Percentiles rank a stretch among this genome's conserved stretches.
phyloP scores from a whole-genome alignment of 352 stramenopile species.

The Phytophthora sp. region DNA sequence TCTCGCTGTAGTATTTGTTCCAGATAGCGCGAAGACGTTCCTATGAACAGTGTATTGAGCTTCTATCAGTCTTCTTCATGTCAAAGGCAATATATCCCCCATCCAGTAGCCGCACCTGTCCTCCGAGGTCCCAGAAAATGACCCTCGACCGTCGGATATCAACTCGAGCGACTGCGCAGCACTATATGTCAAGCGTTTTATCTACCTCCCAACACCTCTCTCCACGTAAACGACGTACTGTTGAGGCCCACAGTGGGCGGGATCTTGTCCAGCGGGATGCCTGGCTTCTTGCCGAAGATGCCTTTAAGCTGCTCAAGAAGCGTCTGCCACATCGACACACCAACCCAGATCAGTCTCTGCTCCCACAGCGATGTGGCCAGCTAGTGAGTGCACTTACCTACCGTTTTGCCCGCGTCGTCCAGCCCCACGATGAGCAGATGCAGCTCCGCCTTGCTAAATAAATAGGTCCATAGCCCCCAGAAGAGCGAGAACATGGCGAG shows the following conservation, averaged over 20 bases:
- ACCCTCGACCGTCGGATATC: slow-evolving; percentile 86
- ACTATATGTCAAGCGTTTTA: slow-evolving; percentile 4
- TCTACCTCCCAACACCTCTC: background rate
- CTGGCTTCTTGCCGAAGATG: slow-evolving; percentile 89
- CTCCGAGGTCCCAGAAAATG: slow-evolving; percentile 94
- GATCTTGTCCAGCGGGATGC: slow-evolving; percentile 92
- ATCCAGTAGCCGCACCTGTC: slow-evolving; percentile 56
- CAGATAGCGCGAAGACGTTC: slow-evolving; percentile 90
- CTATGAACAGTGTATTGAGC: slow-evolving; percentile 25
- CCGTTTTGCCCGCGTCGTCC: slow-evolving; percentile 93
- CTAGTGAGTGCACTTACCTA: slow-evolving; percentile 52
- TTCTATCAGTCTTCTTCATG: background rate
- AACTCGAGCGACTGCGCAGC: slow-evolving; percentile 66
- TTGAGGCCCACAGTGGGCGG: slow-evolving; percentile 92
- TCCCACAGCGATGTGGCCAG: background rate
- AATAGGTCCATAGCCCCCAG: slow-evolving; percentile 79
- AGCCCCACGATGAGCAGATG: slow-evolving; percentile 93
- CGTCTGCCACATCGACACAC: slow-evolving; percentile 49
- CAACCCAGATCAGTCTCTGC: background rate
- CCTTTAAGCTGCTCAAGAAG: slow-evolving; percentile 91
- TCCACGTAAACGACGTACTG: slow-evolving; percentile 44
- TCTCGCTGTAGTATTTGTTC: slow-evolving; percentile 95
- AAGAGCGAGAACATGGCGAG: slow-evolving; percentile 85
- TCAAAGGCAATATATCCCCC: background rate
- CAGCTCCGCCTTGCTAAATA: slow-evolving; percentile 89